Percentiles rank a stretch among this genome's conserved stretches.
Conservation (phyloP, 305 asterid genomes). For the Solanum hybrid region DNA sequence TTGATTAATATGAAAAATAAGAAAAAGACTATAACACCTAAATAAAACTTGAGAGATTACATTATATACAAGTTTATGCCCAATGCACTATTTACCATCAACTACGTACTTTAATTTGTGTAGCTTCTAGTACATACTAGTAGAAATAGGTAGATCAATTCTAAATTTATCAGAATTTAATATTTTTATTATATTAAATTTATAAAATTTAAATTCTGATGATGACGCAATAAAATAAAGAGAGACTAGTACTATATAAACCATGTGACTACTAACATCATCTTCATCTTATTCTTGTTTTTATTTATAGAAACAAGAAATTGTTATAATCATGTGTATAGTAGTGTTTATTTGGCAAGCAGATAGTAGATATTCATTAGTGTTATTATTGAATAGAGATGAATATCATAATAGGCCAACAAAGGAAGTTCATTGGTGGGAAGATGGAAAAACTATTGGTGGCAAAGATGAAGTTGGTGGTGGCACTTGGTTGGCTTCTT, state of each 20-base stretch:
- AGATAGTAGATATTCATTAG: constrained; percentile 54
- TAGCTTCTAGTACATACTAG: too few species aligned
- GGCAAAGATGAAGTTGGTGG: constrained; percentile 66
- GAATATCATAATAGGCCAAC: constrained; percentile 80
- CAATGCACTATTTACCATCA: too few species aligned
- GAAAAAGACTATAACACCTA: too few species aligned
- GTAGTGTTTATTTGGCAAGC: constrained; percentile 63
- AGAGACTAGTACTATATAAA: not conserved
- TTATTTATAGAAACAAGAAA: too few species aligned
- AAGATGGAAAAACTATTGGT: constrained; percentile 45
- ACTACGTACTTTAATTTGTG: too few species aligned
- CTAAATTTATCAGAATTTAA: too few species aligned
- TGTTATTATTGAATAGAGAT: constrained; percentile 64
- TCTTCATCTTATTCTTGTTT: not conserved
- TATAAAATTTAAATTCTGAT: too few species aligned
- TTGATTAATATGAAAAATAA: too few species aligned
- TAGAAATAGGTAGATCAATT: too few species aligned
- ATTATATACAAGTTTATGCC: too few species aligned
- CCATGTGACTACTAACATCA: not conserved
- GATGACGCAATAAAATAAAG: not conserved
- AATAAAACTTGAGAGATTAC: too few species aligned
- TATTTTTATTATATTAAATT: too few species aligned
- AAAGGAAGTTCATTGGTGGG: constrained; percentile 64
- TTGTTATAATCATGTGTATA: constrained; percentile 34
- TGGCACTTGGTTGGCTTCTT: constrained; percentile 73